Evolutionary conservation across 83 land plant species (phyloP), one percentile per base, ranked within the genome.

Genomic region (Thuja plicata): DNA sequence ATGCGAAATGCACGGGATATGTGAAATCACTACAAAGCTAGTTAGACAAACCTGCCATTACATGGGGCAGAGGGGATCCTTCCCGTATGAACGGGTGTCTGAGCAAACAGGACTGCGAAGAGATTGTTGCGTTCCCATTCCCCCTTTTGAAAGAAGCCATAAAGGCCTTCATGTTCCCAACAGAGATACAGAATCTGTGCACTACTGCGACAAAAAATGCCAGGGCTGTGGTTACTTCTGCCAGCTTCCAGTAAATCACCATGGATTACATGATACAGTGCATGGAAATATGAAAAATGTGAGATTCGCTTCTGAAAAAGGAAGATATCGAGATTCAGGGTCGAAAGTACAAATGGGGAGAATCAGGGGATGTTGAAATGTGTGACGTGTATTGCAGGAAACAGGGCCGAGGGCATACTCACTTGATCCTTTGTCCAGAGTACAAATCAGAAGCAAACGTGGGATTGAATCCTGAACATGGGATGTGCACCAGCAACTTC

Each of bases 321-420:
- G 52, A 88, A 52, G 89, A 91, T 8, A 87, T 91, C 45, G 89
- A 90, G 37, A 35, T 91, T 30, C 38, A 66, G 50, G 92, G 86
- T 40, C 71, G 89, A 32, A 90, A 85, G 37, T 91, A 91, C 38
- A 81, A 80, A 38, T 84, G 91, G 91, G 92, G 92, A 84, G 92
- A 91, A 54, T 84, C 89, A 15, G 91, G 92, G 19, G 24, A 45
- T 34, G 90, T 89, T 6, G 90, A 91, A 41, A 89, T 91, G 92
- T 91, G 92, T 60, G 88, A 84, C 73, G 89, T 91, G 91, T 89
- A 89, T 50, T 91, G 92, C 83, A 87, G 82, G 52, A 82, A 60
- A 40, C 32, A 77, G 37, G 91, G 91, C 11, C 27, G 92, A 70
- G 92, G 92, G 3, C 91, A 88, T 52, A 85, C 84, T 24, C 91